A percentile compares a stretch with the other conserved stretches of the same genome.
Evolutionary conservation across 169 alveolate species (phyloP).

Genomic region (Theileria sp.): DNA sequence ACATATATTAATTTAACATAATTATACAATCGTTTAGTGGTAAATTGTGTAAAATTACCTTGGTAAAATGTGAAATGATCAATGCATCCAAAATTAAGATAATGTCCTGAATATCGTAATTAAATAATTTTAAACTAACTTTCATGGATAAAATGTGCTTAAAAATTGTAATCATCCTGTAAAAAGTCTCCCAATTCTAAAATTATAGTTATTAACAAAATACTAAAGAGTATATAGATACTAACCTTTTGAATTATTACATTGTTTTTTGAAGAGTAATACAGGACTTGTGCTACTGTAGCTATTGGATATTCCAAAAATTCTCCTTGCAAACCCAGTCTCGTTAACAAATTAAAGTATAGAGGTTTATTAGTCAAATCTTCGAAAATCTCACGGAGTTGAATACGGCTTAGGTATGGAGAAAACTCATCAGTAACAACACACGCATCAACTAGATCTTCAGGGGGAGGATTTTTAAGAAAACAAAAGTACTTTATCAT

Average conservation of each 20-base stretch:
- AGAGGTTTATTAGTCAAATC: conserved; percentile 7
- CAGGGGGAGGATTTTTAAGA: not conserved
- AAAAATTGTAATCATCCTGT: conserved; percentile 19
- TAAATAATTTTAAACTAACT: not conserved
- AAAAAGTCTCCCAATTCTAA: conserved; percentile 35
- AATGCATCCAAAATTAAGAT: not conserved
- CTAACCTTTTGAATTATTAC: not conserved
- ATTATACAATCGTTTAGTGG: not conserved
- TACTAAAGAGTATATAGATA: not conserved
- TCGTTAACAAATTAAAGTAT: not conserved
- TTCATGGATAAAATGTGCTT: conserved; percentile 41
- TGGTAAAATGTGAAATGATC: not conserved
- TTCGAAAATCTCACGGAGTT: not conserved
- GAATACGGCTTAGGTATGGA: not conserved
- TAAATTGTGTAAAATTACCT: conserved; percentile 2
- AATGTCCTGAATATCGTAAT: not conserved
- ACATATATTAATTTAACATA: too few species aligned
- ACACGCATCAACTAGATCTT: conserved; percentile 11
- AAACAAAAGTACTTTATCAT: not conserved
- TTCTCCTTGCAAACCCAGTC: conserved; percentile 19
- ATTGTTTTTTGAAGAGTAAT: conserved; percentile 12
- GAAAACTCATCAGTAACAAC: conserved; percentile 8
- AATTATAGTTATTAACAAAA: not conserved
- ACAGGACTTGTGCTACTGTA: conserved; percentile 12
- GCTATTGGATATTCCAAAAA: conserved; percentile 22